Evolutionary conservation across 345 rosid genomes (phyloP).

Genomic region (rapeseed (Brassica napus)): Da-Ae NC_063436.1:10945001-10945500

Average conservation of each 20-base stretch:
- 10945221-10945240: background rate
- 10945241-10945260: background rate
- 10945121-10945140: background rate
- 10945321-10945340: background rate
- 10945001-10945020: background rate
- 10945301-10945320: background rate
- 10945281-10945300: background rate
- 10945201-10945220: background rate
- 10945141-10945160: background rate
- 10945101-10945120: background rate
- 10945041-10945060: background rate
- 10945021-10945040: background rate
- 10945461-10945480: constrained; percentile 13
- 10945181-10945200: background rate
- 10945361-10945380: background rate
- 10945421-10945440: constrained; percentile 1
- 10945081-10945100: background rate
- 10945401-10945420: background rate
- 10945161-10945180: background rate
- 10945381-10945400: background rate
- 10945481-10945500: constrained; percentile 19
- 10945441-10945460: constrained; percentile 8
- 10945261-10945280: background rate
- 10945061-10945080: background rate
- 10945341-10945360: background rate